A percentile compares a stretch with the other conserved stretches of the same genome.
Conservation (phyloP, 139 green algal genomes). For the Chlamydomonas sp. region DNA sequence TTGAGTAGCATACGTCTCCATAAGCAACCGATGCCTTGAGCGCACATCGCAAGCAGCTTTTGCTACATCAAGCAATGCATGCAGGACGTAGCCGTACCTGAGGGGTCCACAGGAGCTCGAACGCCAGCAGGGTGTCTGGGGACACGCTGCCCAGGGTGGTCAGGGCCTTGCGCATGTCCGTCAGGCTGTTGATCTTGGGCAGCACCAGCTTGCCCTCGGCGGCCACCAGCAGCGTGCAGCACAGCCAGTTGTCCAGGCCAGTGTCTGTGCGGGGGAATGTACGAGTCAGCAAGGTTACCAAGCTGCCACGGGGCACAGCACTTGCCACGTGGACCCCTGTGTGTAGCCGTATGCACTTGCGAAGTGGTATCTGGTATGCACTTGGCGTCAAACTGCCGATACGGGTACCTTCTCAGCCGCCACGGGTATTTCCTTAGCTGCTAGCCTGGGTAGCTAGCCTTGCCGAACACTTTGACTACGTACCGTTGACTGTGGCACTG, state of each 20-base stretch:
- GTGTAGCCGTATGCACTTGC: not conserved
- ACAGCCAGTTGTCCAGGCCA: slow-evolving; percentile 66
- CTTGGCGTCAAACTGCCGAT: not conserved
- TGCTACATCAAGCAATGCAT: too few species aligned
- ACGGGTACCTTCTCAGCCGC: too few species aligned
- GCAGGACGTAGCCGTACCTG: slow-evolving; percentile 54
- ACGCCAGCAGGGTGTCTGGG: slow-evolving; percentile 81
- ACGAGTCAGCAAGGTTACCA: too few species aligned
- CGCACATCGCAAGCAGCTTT: too few species aligned
- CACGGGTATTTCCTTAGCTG: too few species aligned
- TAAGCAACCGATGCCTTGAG: too few species aligned
- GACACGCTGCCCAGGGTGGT: slow-evolving; percentile 75
- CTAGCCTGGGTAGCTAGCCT: too few species aligned
- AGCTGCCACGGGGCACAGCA: too few species aligned
- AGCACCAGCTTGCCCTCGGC: slow-evolving; percentile 78
- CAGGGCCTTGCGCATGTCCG: slow-evolving; percentile 64
- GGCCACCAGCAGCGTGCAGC: slow-evolving; percentile 89
- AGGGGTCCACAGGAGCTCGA: slow-evolving; percentile 98
- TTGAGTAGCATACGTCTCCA: not conserved
- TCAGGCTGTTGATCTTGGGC: slow-evolving; percentile 54
- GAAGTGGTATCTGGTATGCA: not conserved
- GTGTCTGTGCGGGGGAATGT: slow-evolving; percentile 18
- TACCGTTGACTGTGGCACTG: too few species aligned
- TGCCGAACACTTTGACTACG: too few species aligned
- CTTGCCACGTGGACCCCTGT: not conserved